Percentiles rank a stretch among this genome's conserved stretches.
Evolutionary conservation across 2,329 filamentous ascomycete genomes (phyloP).

Genomic region (Annulohypoxylon truncatum): DNA sequence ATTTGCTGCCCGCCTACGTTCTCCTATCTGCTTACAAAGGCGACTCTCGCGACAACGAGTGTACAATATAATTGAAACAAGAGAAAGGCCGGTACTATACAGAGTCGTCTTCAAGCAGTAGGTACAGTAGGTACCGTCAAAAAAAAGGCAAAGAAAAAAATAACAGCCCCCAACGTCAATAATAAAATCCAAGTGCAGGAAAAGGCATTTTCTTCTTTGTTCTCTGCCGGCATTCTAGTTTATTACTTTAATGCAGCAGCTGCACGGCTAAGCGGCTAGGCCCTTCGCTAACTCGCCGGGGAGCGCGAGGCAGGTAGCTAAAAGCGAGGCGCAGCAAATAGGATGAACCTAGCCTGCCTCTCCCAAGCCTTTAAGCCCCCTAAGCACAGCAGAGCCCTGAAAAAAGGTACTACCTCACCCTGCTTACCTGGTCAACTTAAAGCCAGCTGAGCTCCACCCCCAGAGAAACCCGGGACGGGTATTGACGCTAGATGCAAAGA

Average conservation of each 20-base stretch:
- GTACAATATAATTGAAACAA: neutral
- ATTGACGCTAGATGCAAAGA: neutral
- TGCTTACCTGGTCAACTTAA: no score
- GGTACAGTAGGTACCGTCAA: neutral
- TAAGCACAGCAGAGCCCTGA: neutral
- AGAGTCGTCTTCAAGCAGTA: neutral
- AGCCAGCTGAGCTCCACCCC: neutral
- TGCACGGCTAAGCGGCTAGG: neutral
- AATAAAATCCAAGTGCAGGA: neutral
- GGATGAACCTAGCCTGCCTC: no score
- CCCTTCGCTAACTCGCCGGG: neutral
- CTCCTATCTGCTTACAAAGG: neutral
- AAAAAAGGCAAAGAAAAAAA: neutral
- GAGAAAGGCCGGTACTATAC: neutral
- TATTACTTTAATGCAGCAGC: neutral
- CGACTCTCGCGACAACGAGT: neutral
- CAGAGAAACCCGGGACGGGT: constrained; percentile 9
- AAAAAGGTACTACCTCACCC: neutral
- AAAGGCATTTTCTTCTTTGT: neutral
- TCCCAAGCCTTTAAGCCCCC: neutral
- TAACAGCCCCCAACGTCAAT: neutral
- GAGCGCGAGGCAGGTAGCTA: no score
- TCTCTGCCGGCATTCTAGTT: neutral
- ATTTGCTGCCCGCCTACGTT: neutral
- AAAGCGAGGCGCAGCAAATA: constrained; percentile 3